Conservation (phyloP, 2,329 filamentous ascomycete genomes). For the Sporothrix phasma region DNA sequence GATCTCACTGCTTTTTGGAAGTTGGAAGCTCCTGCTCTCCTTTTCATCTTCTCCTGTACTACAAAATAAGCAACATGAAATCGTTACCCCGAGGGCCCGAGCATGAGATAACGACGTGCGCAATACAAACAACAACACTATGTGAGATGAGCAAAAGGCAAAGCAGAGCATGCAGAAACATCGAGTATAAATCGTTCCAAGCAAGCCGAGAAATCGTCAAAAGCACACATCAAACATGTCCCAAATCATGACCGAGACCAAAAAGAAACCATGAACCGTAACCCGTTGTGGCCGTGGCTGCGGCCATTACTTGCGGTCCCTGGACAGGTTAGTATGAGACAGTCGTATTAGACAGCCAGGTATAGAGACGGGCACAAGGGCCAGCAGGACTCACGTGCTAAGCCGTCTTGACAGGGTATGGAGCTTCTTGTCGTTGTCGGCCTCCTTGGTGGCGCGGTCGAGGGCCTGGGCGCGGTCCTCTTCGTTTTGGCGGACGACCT, state of each 20-base stretch:
- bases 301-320: conserved; percentile 17
- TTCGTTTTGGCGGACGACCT: conserved; percentile 74
- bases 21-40: background rate
- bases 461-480: conserved; percentile 74
- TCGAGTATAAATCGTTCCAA: background rate
- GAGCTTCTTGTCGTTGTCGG: conserved; percentile 82
- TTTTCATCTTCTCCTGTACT: background rate
- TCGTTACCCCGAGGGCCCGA: background rate
- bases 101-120: background rate
- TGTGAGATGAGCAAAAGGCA: background rate
- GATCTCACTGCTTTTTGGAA: background rate
- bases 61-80: background rate
- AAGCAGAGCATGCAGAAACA: background rate
- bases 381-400: conserved; percentile 70
- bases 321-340: background rate
- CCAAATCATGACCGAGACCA: background rate
- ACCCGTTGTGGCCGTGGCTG: background rate
- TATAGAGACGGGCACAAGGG: background rate
- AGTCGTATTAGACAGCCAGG: background rate
- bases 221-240: background rate
- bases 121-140: background rate
- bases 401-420: conserved; percentile 81
- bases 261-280: background rate
- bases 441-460: conserved; percentile 75
- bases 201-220: no score